phyloP scores from a whole-genome alignment of 2,329 filamentous ascomycete genomes.

The Neopestalotiopsis clavispora region DNA sequence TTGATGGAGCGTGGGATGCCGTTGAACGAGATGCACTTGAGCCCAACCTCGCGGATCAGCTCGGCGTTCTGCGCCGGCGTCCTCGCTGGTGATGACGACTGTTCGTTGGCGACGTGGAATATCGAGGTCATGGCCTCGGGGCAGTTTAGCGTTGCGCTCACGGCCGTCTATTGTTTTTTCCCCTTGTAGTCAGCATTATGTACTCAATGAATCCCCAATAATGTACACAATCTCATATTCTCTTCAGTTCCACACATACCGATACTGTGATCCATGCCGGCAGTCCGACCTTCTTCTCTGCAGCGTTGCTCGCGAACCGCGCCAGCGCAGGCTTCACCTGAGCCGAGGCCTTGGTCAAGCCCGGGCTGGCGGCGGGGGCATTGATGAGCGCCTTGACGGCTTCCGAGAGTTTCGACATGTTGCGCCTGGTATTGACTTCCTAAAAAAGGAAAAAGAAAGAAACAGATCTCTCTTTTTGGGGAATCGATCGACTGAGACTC shows the following conservation, averaged over 20 bases:
- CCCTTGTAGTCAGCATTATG: background rate
- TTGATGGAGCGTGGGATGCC: constrained; percentile 86
- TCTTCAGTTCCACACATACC: constrained; percentile 25
- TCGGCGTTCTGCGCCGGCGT: constrained; percentile 61
- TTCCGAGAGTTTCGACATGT: constrained; percentile 75
- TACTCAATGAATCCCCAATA: background rate
- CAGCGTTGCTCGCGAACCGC: constrained; percentile 66
- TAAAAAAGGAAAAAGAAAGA: too few species aligned
- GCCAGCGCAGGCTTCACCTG: constrained; percentile 69
- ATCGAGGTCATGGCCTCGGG: constrained; percentile 74
- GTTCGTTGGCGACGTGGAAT: constrained; percentile 53
- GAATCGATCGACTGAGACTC: too few species aligned
- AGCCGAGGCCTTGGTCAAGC: constrained; percentile 66
- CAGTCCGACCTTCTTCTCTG: constrained; percentile 49
- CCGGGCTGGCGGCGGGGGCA: constrained; percentile 68
- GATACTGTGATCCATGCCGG: constrained; percentile 40
- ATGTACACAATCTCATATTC: background rate
- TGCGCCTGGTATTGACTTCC: constrained; percentile 21
- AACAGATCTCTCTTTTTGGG: too few species aligned
- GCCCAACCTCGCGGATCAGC: constrained; percentile 74
- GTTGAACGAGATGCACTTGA: constrained; percentile 82
- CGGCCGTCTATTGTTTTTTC: constrained; percentile 63
- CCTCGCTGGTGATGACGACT: constrained; percentile 19
- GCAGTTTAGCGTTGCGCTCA: constrained; percentile 86
- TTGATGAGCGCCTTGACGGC: constrained; percentile 77